phyloP scores from a whole-genome alignment of 2,329 filamentous ascomycete genomes.

The Fusarium azukiicola region DNA sequence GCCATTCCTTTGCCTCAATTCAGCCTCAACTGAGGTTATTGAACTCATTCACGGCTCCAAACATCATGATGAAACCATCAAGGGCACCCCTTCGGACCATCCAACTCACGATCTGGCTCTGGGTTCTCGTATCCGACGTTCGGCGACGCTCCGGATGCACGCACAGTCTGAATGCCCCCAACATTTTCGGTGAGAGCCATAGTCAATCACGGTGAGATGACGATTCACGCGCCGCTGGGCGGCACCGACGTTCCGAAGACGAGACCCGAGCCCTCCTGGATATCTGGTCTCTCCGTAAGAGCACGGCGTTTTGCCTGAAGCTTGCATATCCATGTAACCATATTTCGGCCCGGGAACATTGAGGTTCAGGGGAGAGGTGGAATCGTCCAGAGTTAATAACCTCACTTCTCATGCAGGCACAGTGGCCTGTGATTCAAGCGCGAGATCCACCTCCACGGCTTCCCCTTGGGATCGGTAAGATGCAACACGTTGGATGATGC shows the following conservation, averaged over 20 bases:
- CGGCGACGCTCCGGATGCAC: background rate
- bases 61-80: background rate
- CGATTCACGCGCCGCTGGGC: background rate
- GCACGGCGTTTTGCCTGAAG: background rate
- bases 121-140: background rate
- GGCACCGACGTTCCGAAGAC: slow-evolving; percentile 1
- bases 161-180: background rate
- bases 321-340: background rate
- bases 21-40: slow-evolving; percentile 33
- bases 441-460: too few relatives aligned
- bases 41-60: slow-evolving; percentile 28
- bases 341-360: background rate
- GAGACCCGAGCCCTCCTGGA: background rate
- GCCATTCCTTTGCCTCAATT: background rate
- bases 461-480: too few relatives aligned
- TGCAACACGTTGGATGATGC: too few relatives aligned
- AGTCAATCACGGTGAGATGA: slow-evolving; percentile 3
- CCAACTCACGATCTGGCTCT: background rate
- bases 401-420: too few relatives aligned
- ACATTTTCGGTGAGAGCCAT: background rate
- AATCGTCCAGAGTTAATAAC: too few relatives aligned
- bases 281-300: background rate
- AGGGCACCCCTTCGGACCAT: background rate
- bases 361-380: too few relatives aligned
- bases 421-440: too few relatives aligned